Evolutionary conservation across 805 yeast species (phyloP).

Genomic region (Ogataea polymorpha): DNA sequence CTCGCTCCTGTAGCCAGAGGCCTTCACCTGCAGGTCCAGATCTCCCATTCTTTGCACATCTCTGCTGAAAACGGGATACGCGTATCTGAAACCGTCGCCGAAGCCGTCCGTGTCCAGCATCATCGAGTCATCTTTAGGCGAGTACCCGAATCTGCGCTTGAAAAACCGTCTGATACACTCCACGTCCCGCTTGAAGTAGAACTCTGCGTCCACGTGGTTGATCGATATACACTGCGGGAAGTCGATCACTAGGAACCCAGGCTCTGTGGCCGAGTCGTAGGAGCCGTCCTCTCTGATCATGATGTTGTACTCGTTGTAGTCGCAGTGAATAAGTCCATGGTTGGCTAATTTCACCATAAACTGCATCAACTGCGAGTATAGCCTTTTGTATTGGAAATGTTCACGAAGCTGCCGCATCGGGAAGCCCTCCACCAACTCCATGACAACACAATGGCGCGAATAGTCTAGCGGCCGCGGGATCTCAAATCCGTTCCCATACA

Average conservation of each 20-base stretch:
- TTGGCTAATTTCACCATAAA: slow-evolving; percentile 82
- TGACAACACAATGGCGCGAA: slow-evolving; percentile 87
- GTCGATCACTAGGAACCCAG: slow-evolving; percentile 88
- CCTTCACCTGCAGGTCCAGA: slow-evolving; percentile 84
- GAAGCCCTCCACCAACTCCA: slow-evolving; percentile 88
- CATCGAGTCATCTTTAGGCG: slow-evolving; percentile 61
- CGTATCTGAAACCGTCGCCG: slow-evolving; percentile 74
- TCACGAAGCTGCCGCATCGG: slow-evolving; percentile 82
- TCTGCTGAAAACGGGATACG: slow-evolving; percentile 75
- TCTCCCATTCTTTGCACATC: slow-evolving; percentile 68
- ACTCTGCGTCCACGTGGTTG: slow-evolving; percentile 84
- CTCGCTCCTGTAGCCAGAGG: slow-evolving; percentile 70
- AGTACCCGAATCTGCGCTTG: slow-evolving; percentile 69
- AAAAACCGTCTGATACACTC: slow-evolving; percentile 85
- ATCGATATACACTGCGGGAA: slow-evolving; percentile 97
- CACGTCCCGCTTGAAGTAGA: slow-evolving; percentile 88
- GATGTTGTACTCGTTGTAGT: slow-evolving; percentile 94
- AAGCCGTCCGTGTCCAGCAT: slow-evolving; percentile 78
- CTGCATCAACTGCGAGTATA: slow-evolving; percentile 83
- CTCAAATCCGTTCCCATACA: slow-evolving; percentile 69
- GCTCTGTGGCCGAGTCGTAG: slow-evolving; percentile 47
- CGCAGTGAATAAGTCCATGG: slow-evolving; percentile 94
- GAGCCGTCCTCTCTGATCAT: slow-evolving; percentile 63
- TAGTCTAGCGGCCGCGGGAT: slow-evolving; percentile 90
- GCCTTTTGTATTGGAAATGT: slow-evolving; percentile 63